Evolutionary conservation across 2,329 filamentous ascomycete species (phyloP), one percentile per base, ranked within the genome.

Genomic region (Hymenoscyphus fraxineus): DNA sequence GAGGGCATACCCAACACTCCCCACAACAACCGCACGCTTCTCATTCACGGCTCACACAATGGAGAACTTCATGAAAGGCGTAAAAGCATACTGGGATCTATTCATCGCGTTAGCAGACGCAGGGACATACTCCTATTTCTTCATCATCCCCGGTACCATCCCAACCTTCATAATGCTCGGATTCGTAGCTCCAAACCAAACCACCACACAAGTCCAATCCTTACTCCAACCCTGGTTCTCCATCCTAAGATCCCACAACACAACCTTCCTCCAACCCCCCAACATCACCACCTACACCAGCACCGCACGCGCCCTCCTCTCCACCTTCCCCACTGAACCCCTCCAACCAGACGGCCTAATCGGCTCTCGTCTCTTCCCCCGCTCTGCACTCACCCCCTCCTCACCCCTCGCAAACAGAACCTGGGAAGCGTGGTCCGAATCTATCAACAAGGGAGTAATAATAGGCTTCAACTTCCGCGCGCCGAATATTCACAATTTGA

Each of bases 81-180:
- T 85, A 5, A 81, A 82, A 19, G 79, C 81, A 2, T 84, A 82
- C 69, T 79, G 80, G 54, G 70, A 74, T 19, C 74, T 85, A 41
- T 77, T 78, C 2, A 75, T 76, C 0, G 79, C 79, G 0, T 73
- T 79, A 7, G 75, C 75, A 68, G 73, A 1, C 62, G 72, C 40
- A 69, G 76, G 55, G 51, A 79, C 66, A 3, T 70, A 72, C 38
- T 67, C 67, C 1, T 72, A 72, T 44, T 72, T 64, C 62, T 67
- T 66, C 27, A 68, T 69, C 57, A 60, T 6, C 22, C 75, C 75
- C 2, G 77, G 78, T 10, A 76, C 76, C 2, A 60, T 63, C 0
- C 72, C 76, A 12, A 70, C 76, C 1, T 71, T 82, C 1, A 72
- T 76, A 13, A 77, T 71, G 73, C 70, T 60, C 62, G 70, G 67